phyloP scores from a whole-genome alignment of 306 rosid genomes.

The Cyamopsis tetragonoloba region DNA sequence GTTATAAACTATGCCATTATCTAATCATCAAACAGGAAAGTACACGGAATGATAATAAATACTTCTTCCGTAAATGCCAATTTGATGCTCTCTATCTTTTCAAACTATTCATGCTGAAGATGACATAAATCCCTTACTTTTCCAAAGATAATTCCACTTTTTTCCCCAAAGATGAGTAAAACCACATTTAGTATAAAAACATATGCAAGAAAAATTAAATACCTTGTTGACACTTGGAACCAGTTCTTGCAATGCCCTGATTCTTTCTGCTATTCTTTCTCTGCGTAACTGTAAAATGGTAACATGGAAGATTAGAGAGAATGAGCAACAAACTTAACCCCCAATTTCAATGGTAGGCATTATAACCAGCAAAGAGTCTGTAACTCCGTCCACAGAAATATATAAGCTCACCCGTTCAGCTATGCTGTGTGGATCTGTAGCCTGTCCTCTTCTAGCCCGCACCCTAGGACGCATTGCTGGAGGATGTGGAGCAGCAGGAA shows the following conservation, averaged over 20 bases:
- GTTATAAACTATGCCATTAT: not conserved
- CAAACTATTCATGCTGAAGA: not conserved
- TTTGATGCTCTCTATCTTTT: not conserved
- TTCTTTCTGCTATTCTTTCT: slow-evolving; percentile 98
- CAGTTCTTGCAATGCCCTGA: slow-evolving; percentile 90
- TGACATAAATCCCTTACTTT: not conserved
- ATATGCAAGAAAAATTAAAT: slow-evolving; percentile 11
- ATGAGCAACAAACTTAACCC: not conserved
- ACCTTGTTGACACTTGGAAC: slow-evolving; percentile 98
- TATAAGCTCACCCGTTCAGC: slow-evolving; percentile 85
- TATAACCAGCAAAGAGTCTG: not conserved
- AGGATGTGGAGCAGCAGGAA: slow-evolving; percentile 78
- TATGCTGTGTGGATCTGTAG: slow-evolving; percentile 99
- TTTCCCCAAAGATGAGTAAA: slow-evolving; percentile 2
- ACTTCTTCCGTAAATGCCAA: not conserved
- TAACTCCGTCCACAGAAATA: slow-evolving; percentile 10
- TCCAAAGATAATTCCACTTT: not conserved
- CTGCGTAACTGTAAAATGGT: slow-evolving; percentile 73
- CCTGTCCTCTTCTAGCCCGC: slow-evolving; percentile 97
- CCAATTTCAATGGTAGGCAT: not conserved
- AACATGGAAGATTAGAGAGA: not conserved
- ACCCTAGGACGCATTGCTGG: slow-evolving; percentile 97
- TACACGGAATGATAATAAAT: not conserved
- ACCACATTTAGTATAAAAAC: slow-evolving; percentile 18
- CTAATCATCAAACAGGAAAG: not conserved